phyloP scores from a whole-genome alignment of 495 filamentous ascomycete genomes.

The Talaromyces proteolyticus region DNA sequence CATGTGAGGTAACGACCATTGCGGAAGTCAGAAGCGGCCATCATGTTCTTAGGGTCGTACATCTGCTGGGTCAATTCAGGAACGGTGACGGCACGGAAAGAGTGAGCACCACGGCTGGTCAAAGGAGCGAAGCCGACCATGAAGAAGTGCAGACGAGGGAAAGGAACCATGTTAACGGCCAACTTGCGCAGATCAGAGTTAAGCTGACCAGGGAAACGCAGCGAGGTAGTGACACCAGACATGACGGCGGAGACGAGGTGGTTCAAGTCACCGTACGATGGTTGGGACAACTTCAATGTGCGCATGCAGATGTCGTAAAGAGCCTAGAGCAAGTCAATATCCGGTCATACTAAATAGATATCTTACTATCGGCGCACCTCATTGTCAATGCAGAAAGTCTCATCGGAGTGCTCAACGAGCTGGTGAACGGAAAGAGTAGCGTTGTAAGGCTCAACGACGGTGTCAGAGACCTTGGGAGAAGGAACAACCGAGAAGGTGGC shows the following conservation, averaged over 20 bases:
- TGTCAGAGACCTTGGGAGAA: conserved; percentile 99
- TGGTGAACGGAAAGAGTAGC: conserved; percentile 98
- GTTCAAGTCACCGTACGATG: conserved; percentile 98
- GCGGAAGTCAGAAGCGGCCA: conserved; percentile 99
- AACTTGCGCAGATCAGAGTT: conserved; percentile 99
- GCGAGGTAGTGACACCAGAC: conserved; percentile 97
- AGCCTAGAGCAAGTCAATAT: conserved; percentile 44
- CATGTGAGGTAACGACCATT: conserved; percentile 99
- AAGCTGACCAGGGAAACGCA: conserved; percentile 98
- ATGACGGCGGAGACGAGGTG: conserved; percentile 99
- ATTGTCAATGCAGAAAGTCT: conserved; percentile 99
- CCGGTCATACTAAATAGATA: neutral
- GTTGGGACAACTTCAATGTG: conserved; percentile 96
- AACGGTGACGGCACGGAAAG: conserved; percentile 95
- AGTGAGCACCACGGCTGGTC: conserved; percentile 89
- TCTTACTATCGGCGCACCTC: conserved; percentile 51
- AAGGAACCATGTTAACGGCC: conserved; percentile 99
- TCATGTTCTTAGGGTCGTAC: conserved; percentile 99
- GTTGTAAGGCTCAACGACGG: conserved; percentile 99
- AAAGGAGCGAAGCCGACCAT: conserved; percentile 99
- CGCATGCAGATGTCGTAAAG: conserved; percentile 99
- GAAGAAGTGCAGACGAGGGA: conserved; percentile 99
- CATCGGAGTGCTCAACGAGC: conserved; percentile 99
- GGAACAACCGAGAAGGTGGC: conserved; percentile 99
- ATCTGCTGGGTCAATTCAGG: conserved; percentile 99